Conservation (phyloP, 2,329 filamentous ascomycete genomes). For the Stagonosporopsis tanaceti region DNA sequence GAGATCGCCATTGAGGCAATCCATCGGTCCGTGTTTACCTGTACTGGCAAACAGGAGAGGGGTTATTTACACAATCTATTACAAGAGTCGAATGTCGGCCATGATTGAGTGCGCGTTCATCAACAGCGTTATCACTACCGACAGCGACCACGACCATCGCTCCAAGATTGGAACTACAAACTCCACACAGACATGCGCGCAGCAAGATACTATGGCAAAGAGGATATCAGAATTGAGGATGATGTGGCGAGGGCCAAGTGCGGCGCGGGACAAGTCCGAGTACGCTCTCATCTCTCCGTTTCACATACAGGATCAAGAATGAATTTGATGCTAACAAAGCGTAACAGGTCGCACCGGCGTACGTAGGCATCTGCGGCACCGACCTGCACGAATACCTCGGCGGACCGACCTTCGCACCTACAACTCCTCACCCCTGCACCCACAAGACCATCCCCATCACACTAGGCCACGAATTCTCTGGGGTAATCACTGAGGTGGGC, state of each 20-base stretch:
- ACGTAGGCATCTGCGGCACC: constrained; percentile 63
- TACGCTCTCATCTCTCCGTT: constrained; percentile 11
- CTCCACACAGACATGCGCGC: constrained; percentile 57
- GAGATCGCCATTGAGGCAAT: not conserved
- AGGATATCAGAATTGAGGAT: constrained; percentile 62
- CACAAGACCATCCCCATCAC: constrained; percentile 65
- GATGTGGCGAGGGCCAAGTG: constrained; percentile 58
- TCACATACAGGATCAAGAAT: not conserved
- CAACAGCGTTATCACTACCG: constrained; percentile 34
- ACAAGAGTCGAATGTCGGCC: constrained; percentile 30
- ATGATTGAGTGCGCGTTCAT: constrained; percentile 42
- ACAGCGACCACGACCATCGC: constrained; percentile 2
- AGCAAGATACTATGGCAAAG: constrained; percentile 63
- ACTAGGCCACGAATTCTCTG: constrained; percentile 72
- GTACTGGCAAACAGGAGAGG: constrained; percentile 1
- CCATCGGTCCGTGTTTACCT: constrained; percentile 1
- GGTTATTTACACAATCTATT: not conserved
- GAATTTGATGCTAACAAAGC: not conserved
- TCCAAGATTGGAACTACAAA: not conserved
- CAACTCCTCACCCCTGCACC: constrained; percentile 65
- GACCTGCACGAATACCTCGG: constrained; percentile 63
- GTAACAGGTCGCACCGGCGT: constrained; percentile 53
- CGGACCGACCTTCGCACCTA: constrained; percentile 59
- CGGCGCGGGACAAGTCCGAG: constrained; percentile 60
- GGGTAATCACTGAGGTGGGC: constrained; percentile 67